A percentile compares a stretch with the other conserved stretches of the same genome.
These are phyloP conservation scores for Globisporangium iwayamae DNA, from an alignment of 352 stramenopile genomes.

Conservation along the genomic window DNA sequence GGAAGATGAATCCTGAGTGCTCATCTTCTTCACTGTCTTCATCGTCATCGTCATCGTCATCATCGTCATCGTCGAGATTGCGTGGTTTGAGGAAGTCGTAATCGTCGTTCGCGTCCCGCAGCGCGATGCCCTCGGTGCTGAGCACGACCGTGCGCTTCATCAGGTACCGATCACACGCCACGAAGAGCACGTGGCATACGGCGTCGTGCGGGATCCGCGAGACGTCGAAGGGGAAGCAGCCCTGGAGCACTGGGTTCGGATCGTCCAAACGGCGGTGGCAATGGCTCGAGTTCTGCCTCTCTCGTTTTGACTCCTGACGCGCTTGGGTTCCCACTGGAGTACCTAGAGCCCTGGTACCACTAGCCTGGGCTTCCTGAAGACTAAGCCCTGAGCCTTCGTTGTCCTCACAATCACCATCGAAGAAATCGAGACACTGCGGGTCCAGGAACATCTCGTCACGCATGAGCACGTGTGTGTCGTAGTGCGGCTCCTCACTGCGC, in stretches of 20 bases:
- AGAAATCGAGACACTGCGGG: slow-evolving; percentile 15
- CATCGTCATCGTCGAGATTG: slow-evolving; percentile 13
- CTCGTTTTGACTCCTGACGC: not conserved
- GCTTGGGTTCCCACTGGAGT: not conserved
- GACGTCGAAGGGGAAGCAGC: slow-evolving; percentile 41
- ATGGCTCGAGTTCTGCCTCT: not conserved
- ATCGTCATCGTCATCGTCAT: slow-evolving; percentile 26
- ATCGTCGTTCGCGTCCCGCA: slow-evolving; percentile 24
- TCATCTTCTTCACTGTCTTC: slow-evolving; percentile 26
- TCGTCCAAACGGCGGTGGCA: slow-evolving; percentile 21
- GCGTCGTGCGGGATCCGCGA: slow-evolving; percentile 35
- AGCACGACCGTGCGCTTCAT: slow-evolving; percentile 57
- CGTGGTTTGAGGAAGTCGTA: slow-evolving; percentile 18
- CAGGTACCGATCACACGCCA: slow-evolving; percentile 52
- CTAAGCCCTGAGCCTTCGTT: not conserved
- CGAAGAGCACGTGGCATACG: slow-evolving; percentile 57
- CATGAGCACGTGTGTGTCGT: slow-evolving; percentile 37
- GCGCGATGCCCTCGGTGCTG: slow-evolving; percentile 44
- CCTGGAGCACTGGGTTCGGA: slow-evolving; percentile 24
- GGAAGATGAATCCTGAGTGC: slow-evolving; percentile 30
- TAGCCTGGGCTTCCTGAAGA: slow-evolving; percentile 12
- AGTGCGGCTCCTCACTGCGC: slow-evolving; percentile 50
- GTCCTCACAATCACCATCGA: not conserved
- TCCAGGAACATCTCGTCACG: slow-evolving; percentile 42
- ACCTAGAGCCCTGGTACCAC: not conserved